Conservation (phyloP, 192 early-diverging fungal species). For the Entomortierella parvispora region DNA sequence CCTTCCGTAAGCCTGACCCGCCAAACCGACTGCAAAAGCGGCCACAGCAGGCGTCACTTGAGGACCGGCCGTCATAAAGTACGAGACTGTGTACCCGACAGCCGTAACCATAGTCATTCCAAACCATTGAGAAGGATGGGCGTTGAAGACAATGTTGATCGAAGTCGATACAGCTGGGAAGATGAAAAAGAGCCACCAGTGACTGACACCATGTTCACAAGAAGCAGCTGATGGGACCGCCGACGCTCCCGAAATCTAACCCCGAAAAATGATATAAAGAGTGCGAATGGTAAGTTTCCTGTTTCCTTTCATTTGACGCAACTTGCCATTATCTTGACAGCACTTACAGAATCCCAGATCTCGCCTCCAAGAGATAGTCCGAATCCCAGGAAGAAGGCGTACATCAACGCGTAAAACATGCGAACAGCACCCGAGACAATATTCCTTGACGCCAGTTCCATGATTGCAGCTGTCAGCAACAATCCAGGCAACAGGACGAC, state of each 20-base stretch:
- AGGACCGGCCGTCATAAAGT: conserved; percentile 66
- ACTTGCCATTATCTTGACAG: too few species aligned
- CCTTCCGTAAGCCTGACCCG: conserved; percentile 80
- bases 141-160: conserved; percentile 67
- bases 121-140: conserved; percentile 69
- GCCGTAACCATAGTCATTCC: conserved; percentile 75
- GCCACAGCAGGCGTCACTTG: conserved; percentile 72
- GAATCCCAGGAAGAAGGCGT: conserved; percentile 80
- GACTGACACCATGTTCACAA: conserved; percentile 30
- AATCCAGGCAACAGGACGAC: conserved; percentile 79
- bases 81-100: conserved; percentile 75
- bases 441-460: conserved; percentile 89
- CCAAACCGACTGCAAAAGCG: conserved; percentile 83
- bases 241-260: conserved; percentile 10
- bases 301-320: too few species aligned
- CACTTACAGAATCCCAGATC: conserved; percentile 38
- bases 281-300: too few species aligned
- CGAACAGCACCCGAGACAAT: conserved; percentile 88
- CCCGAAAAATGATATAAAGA: not conserved
- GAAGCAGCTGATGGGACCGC: conserved; percentile 5
- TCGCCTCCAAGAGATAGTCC: conserved; percentile 71
- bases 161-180: conserved; percentile 52
- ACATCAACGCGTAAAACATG: conserved; percentile 83
- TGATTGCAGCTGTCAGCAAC: conserved; percentile 82
- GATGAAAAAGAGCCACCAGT: conserved; percentile 55